Evolutionary conservation across 441 rosid genomes (phyloP), one percentile per base, ranked within the genome.

Genomic region (Adansonia grandidieri): DNA sequence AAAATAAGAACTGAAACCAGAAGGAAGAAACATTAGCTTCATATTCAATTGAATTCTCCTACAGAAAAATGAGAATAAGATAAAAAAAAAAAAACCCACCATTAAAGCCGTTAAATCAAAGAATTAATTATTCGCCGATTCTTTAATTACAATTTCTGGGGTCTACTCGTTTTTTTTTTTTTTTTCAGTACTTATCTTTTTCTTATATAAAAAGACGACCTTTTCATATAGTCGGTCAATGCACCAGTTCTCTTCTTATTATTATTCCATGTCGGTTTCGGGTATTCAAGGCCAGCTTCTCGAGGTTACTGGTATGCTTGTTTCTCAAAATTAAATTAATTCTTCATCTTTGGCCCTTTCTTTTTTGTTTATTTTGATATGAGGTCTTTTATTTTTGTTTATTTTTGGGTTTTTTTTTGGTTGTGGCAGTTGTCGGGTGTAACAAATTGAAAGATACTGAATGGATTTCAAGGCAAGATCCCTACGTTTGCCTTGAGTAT

Each of bases 391-490:
- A 32, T 32, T 24, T 22, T 24, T 71, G 19, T 70, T 50, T 50
- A 0, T 44, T 5, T 37, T 13, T 17, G 77, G 9, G 17, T 24
- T 50, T 24, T 67, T 64, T 66, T 14, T 45, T 80, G 75, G 75
- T 14, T 51, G 40, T 17, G 80, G 75, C 87, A 96, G 98, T 96
- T 82, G 92, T 93, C 73, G 95, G 92, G 7, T 93, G 98, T 65
- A 88, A 77, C 48, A 93, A 88, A 88, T 84, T 96, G 90, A 96
- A 88, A 78, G 98, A 96, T 71, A 96, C 98, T 1, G 99, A 96
- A 82, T 94, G 98, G 98, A 77, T 96, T 77, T 89, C 95, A 6
- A 87, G 97, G 73, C 99, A 93, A 82, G 98, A 96, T 86, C 98
- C 98, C 0, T 96, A 90, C 71, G 97, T 89, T 73, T 87, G 89